Evolutionary conservation across 352 stramenopile species (phyloP).

Genomic region (Blastocystis sp.): DNA sequence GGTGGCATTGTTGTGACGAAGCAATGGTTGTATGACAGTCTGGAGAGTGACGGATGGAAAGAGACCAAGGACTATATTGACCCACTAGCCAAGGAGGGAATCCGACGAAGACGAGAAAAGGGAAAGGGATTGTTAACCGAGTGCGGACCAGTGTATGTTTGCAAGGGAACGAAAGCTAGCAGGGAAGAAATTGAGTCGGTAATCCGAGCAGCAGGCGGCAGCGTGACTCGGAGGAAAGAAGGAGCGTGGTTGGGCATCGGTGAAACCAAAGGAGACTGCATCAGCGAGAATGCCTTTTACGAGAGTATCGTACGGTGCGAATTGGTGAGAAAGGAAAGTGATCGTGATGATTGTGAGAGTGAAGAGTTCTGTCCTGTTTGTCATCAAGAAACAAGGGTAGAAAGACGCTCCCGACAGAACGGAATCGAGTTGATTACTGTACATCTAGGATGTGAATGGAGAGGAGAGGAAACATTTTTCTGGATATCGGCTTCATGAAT

Average conservation of each 20-base stretch:
- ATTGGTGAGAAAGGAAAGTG: not conserved
- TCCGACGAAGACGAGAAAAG: not conserved
- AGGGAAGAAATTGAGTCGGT: not conserved
- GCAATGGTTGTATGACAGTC: not conserved
- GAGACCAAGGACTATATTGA: not conserved
- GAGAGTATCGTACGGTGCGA: not conserved
- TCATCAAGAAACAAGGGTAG: not conserved
- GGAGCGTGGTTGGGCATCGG: not conserved
- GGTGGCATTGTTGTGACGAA: not conserved
- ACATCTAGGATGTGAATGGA: not conserved
- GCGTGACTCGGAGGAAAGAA: not conserved
- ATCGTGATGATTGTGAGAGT: not conserved
- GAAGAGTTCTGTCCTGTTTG: not conserved
- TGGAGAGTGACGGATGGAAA: constrained; percentile 1
- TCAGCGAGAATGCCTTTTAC: not conserved
- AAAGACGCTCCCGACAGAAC: not conserved
- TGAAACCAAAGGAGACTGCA: not conserved
- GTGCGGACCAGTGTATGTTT: not conserved
- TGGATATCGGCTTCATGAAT: constrained; percentile 18
- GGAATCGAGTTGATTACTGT: constrained; percentile 8
- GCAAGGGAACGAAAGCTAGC: not conserved
- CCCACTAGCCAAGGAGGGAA: not conserved
- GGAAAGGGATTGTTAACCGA: not conserved
- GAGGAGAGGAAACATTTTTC: not conserved
- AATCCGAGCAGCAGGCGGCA: not conserved